Conservation (phyloP, 2,329 filamentous ascomycete genomes). For the Elsinoe perseae region DNA sequence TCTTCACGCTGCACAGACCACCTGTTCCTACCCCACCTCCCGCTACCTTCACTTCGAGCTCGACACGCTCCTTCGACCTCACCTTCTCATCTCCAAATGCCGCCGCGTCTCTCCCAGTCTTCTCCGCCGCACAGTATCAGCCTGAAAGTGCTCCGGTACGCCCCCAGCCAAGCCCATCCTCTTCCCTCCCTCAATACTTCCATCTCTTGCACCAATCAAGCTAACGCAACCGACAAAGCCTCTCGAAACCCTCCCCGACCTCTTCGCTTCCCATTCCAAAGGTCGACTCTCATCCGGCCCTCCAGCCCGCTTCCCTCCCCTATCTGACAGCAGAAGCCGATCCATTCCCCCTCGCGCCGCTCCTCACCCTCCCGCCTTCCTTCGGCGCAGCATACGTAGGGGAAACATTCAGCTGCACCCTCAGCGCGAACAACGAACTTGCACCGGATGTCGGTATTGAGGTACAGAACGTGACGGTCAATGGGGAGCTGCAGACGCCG, state of each 20-base stretch:
- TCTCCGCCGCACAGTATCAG: conserved; percentile 65
- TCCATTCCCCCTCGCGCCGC: conserved; percentile 50
- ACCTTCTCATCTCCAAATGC: conserved; percentile 5
- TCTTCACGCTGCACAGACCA: conserved; percentile 7
- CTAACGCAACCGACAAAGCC: conserved; percentile 40
- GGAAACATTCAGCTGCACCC: conserved; percentile 86
- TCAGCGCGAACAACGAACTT: conserved; percentile 90
- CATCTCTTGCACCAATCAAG: conserved; percentile 4
- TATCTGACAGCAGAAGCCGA: conserved; percentile 49
- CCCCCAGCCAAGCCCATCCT: conserved; percentile 70
- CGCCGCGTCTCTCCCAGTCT: conserved; percentile 1
- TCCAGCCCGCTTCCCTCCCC: conserved; percentile 62
- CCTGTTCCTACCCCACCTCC: not conserved
- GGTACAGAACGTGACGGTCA: conserved; percentile 71
- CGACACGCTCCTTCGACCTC: not conserved
- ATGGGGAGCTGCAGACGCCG: conserved; percentile 93
- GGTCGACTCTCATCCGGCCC: conserved; percentile 45
- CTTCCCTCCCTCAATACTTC: conserved; percentile 48
- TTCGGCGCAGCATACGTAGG: conserved; percentile 95
- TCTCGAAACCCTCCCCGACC: conserved; percentile 74
- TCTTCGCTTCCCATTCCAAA: conserved; percentile 57
- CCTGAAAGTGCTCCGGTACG: conserved; percentile 76
- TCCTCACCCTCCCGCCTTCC: conserved; percentile 76
- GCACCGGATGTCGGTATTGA: conserved; percentile 31
- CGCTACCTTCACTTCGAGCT: not conserved